Base-by-base conservation (phyloP, 371 early-diverging fungal species). In the Actinomucor elegans region DNA sequence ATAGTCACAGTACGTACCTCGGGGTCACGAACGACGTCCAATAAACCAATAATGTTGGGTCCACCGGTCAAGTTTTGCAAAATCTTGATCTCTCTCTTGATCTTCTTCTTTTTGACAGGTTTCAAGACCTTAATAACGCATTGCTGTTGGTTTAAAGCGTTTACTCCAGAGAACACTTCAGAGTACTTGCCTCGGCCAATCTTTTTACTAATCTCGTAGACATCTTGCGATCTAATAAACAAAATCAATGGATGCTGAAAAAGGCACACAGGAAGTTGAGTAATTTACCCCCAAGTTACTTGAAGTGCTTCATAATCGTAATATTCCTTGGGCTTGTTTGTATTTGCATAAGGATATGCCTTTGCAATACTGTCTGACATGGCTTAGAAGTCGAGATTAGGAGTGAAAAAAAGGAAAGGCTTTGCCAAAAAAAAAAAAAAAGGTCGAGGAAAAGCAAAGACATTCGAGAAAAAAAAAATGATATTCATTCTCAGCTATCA, bases 111-210 rank as follows among this genome's bases (percentile, higher is more conserved):
- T 83, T 95, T 94, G 53, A 99, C 96, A 8, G 99, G 99, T 81
- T 99, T 99, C 51, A 99, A 80, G 9, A 99, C 99, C 79, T 99
- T 99, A 83, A 99, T 99, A 59, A 99, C 96, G 72, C 96, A 94
- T 64, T 92, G 86, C 56, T 88, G 78, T 57, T 82, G 71, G 67
- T 84, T 85, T 41, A 76, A 73, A 32, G 92, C 75, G 71, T 93
- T 94, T 57, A 93, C 73, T n/a, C 99, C 99, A 73, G 95, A 94
- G 77, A 99, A 99, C 7, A 99, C 99, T 77, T 99, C 99, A 0
- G 98, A 98, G 85, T 99, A 99, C 81, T 99, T 99, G 57, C 99
- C 99, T 51, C 98, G 89, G 32, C 99, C 99, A 51, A 99, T 84
- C 75, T 96, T 97, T 56, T 92, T 86, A 40, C 91, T 84, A 51